Percentiles rank a stretch among this genome's conserved stretches.
These are phyloP conservation scores for Cladophialophora carrionii DNA, from an alignment of 2,329 filamentous ascomycete species.

Conservation along the genomic window DNA sequence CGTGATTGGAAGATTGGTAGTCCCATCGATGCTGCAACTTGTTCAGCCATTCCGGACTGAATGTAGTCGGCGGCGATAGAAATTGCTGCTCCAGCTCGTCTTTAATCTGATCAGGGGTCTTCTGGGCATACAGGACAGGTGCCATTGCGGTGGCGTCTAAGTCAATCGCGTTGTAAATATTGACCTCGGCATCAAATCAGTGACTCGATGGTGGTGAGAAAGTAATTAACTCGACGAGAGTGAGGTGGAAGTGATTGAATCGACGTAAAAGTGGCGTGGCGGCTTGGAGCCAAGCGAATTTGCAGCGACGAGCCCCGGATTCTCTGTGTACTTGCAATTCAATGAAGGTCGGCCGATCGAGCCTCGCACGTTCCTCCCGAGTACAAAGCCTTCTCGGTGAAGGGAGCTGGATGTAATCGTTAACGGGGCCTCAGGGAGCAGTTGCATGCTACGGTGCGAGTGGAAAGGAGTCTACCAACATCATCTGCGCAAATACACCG, in stretches of 20 bases:
- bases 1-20: slow-evolving; percentile 69
- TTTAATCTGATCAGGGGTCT: slow-evolving; percentile 56
- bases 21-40: slow-evolving; percentile 89
- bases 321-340: too few species aligned
- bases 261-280: not conserved
- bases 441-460: not conserved
- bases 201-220: not conserved
- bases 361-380: not conserved
- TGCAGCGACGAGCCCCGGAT: not conserved
- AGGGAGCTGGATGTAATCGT: not conserved
- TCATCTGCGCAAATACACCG: not conserved
- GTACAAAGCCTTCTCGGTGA: not conserved
- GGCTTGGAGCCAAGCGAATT: not conserved
- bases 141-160: not conserved
- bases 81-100: slow-evolving; percentile 74
- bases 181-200: not conserved
- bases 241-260: not conserved
- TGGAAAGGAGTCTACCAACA: not conserved
- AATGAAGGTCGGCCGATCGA: not conserved
- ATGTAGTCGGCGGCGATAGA: slow-evolving; percentile 75
- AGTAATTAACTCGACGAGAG: too few species aligned
- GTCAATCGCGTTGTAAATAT: not conserved
- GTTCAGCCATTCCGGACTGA: slow-evolving; percentile 86
- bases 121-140: not conserved
- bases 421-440: not conserved